Percentiles rank a stretch among this genome's conserved stretches.
Evolutionary conservation across 345 rosid genomes (phyloP).

Genomic region (Carallia pectinifolia): DNA sequence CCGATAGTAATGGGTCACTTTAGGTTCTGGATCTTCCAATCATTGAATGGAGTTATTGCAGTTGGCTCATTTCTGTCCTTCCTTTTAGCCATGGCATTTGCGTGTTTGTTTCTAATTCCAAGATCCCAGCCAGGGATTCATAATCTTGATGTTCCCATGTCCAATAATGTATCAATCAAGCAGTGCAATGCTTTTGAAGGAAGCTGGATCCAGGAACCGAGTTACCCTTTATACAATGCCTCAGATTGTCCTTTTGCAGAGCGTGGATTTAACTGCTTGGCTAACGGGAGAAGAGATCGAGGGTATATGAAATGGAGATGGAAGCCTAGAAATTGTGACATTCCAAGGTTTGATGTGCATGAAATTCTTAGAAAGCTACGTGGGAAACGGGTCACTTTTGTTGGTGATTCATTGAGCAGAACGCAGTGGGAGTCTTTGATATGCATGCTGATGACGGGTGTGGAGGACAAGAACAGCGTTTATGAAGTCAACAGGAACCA

Average conservation of each 20-base stretch:
- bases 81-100: slow-evolving; percentile 40
- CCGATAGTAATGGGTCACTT: slow-evolving; percentile 28
- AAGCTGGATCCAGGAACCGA: slow-evolving; percentile 55
- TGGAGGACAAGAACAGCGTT: slow-evolving; percentile 61
- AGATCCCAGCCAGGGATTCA: slow-evolving; percentile 31
- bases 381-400: slow-evolving; percentile 63
- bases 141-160: slow-evolving; percentile 24
- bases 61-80: slow-evolving; percentile 41
- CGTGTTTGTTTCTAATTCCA: slow-evolving; percentile 43
- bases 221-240: slow-evolving; percentile 64
- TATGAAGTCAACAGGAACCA: slow-evolving; percentile 55
- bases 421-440: slow-evolving; percentile 80
- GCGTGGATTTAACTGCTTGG: slow-evolving; percentile 59
- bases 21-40: slow-evolving; percentile 37
- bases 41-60: slow-evolving; percentile 36
- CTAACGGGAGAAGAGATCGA: slow-evolving; percentile 61
- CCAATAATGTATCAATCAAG: slow-evolving; percentile 21
- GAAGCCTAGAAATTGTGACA: slow-evolving; percentile 65
- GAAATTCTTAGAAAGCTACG: slow-evolving; percentile 47
- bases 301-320: slow-evolving; percentile 62
- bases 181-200: slow-evolving; percentile 55
- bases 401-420: slow-evolving; percentile 67
- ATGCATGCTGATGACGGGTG: slow-evolving; percentile 69
- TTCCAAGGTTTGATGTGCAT: slow-evolving; percentile 47
- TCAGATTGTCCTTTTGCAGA: slow-evolving; percentile 64